Evolutionary conservation across 2,329 filamentous ascomycete species (phyloP), one percentile per base, ranked within the genome.

Genomic region (Aphanocladium album): DNA sequence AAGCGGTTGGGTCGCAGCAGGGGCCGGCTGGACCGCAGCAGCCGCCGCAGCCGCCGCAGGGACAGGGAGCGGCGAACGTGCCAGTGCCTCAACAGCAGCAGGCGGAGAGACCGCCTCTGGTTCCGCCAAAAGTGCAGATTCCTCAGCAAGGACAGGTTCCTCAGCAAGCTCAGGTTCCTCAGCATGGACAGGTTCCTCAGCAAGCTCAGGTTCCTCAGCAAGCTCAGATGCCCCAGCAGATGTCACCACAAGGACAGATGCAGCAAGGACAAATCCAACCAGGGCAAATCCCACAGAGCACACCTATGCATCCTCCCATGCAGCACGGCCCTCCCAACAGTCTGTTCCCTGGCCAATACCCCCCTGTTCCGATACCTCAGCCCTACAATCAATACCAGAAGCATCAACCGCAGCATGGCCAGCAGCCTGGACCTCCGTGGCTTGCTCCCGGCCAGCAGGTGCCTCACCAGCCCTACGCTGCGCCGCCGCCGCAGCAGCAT

Each of bases 241-340:
- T 6, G n/a, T 1, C 12, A 5, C 21, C 50, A 7, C 51, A n/a
- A 45, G n/a, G 12, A 8, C 41, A 6, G 25, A 25, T 21, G 3
- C 39, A 30, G 23, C 46, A 16, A 49, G 46, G 25, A 49, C 23
- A 49, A 30, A 33, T 33, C n/a, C 52, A n/a, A n/a, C 52, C 17
- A 25, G 39, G 39, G 21, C 52, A 23, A 14, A 25, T 19, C 21
- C 16, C 46, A 9, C 45, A 27, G 45, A 35, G 37, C 41, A n/a
- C 8, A 8, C 39, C 6, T 6, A 11, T 23, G 27, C 25, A 19
- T 5, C 53, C n/a, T 37, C 53, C 39, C n/a, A 23, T 50, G 30
- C 55, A 53, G n/a, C 47, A 53, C 46, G 49, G 37, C 4, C 56
- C 56, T 7, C 7, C 39, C 35, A 58, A 43, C 56, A 43, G n/a